Base-by-base conservation (phyloP, 2,329 filamentous ascomycete species). In the Arachnomyces sp. region DNA sequence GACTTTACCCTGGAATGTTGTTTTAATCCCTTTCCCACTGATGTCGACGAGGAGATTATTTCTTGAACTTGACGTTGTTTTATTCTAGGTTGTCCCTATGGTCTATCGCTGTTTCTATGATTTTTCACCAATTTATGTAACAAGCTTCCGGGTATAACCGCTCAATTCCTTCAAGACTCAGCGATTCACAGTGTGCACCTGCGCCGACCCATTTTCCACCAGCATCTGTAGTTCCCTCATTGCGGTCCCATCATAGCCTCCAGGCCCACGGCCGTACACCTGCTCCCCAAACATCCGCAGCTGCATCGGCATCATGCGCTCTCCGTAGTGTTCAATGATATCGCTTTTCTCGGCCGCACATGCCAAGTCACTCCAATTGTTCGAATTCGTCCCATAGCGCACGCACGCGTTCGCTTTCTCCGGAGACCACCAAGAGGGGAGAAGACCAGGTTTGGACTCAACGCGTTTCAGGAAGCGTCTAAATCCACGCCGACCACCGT, bases 231-330 rank as follows among this genome's bases (percentile, higher is more conserved):
- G 5, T 25, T 25, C 9, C 7, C n/a, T 30, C 28, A 13, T 28
- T 6, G 4, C 5, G 5, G n/a, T 15, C 12, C 20, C 20, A 16
- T 6, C 6, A 5, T 25, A 9, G 9, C 20, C 20, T 25, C 20
- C 20, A 5, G 20, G 20, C 5, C 28, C 17, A 13, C 20, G 20
- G 36, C 61, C 59, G 15, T 64, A 63, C 3, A 71, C 53, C 0
- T 49, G 49, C 48, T 73, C 67, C 3, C 56, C 65, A 14, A 73
- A 53, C 63, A 74, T 67, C 11, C 71, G 60, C 36, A 75, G 53
- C 58, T 73, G 67, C 67, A 72, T 71, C 2, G 70, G 65, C 43
- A 73, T 71, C 2, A 48, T 49, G 1, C 39, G 4, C 36, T 73
- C 62, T 2, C 61, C 60, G 35, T 74, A 74, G 36, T 67, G 58